phyloP scores from a whole-genome alignment of 495 filamentous ascomycete species.

The Aspergillus nidulans region DNA sequence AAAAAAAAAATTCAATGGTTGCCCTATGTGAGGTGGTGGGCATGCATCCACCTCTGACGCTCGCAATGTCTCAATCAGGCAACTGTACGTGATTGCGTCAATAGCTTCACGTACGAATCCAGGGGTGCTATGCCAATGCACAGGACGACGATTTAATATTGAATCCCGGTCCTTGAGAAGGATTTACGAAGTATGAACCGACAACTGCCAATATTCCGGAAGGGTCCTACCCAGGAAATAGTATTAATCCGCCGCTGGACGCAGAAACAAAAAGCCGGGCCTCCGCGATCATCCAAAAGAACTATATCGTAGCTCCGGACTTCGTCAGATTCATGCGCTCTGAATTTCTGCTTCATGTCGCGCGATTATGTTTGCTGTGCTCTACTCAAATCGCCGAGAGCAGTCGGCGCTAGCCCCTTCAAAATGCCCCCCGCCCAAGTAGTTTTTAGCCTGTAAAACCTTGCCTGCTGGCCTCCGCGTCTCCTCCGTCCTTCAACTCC shows the following conservation, averaged over 20 bases:
- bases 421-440: constrained; percentile 33
- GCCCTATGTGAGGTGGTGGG: no score
- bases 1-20: no score
- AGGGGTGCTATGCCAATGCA: neutral
- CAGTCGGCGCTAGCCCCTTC: constrained; percentile 40
- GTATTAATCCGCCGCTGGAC: constrained; percentile 47
- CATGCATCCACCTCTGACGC: no score
- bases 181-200: neutral
- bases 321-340: constrained; percentile 9
- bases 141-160: neutral
- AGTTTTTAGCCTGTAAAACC: constrained; percentile 42
- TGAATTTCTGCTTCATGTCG: constrained; percentile 17
- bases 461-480: constrained; percentile 31
- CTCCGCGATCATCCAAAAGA: constrained; percentile 38
- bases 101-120: constrained; percentile 13
- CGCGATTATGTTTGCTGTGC: constrained; percentile 34
- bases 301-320: constrained; percentile 25
- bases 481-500: constrained; percentile 30
- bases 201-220: neutral
- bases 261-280: constrained; percentile 48
- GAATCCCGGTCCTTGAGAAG: neutral
- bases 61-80: neutral
- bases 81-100: neutral
- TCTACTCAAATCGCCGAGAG: constrained; percentile 32
- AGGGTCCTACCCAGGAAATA: constrained; percentile 27